Base-by-base conservation (phyloP, 495 filamentous ascomycete species). In the Podospora appendiculata region DNA sequence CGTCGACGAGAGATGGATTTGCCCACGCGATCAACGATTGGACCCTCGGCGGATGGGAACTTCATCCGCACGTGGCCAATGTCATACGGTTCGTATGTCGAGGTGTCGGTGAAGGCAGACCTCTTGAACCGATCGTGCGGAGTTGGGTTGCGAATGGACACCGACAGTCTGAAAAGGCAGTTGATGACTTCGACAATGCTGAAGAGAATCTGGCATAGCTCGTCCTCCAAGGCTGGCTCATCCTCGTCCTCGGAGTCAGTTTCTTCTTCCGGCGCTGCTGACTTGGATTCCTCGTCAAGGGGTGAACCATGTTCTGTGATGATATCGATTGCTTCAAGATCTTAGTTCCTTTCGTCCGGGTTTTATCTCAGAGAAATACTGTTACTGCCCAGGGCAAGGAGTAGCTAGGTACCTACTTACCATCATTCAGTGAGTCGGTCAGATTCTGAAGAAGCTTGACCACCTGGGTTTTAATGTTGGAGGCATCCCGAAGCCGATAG, bases 401-500 rank as follows among this genome's bases (percentile, higher is more conserved):
- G n/a, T 0, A 8, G 6, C 5, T 11, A 40, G 8, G 38, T 11
- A 14, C 2, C 25, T 25, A 14, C 56, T 53, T 0, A 14, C 10
- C 2, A 13, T 41, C 57, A 35, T 58, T 35, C 1, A 59, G 47
- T 10, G 54, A 47, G 4, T 55, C 51, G 0, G 50, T 18, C 0
- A 74, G 45, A 17, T 60, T 58, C 0, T 39, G 9, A 0, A 77
- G 61, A 4, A 79, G 52, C 6, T 60, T 57, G 7, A 70, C 8
- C 1, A 70, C 66, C 32, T 75, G 66, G 12, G 46, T 46, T 12
- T 54, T 60, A 32, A 79, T 58, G 45, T 77, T 69, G 0, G 71
- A 71, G 0, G 73, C 70, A 49, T 78, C 75, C 17, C 71, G 58
- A 0, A 78, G 63, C 6, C 72, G 62, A 47, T 69, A 72, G 32